Evolutionary conservation across 2,329 filamentous ascomycete genomes (phyloP).

Genomic region (Stachybotrys elegans): DNA sequence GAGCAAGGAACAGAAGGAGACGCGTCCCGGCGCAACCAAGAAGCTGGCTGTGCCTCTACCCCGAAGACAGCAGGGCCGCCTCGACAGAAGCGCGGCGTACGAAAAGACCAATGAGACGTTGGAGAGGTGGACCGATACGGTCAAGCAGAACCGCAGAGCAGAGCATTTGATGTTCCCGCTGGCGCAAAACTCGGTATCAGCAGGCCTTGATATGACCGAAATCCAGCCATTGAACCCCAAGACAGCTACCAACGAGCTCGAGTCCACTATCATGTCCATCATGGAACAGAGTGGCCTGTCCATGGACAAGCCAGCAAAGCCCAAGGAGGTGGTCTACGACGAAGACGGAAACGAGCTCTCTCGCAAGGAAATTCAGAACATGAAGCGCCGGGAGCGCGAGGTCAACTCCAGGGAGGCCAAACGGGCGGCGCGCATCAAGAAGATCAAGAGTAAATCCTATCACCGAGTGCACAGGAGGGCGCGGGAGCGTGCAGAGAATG

Average conservation of each 20-base stretch:
- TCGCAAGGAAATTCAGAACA: slow-evolving; percentile 63
- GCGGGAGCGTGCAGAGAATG: slow-evolving; percentile 48
- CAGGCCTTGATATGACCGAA: slow-evolving; percentile 56
- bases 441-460: slow-evolving; percentile 97
- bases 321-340: slow-evolving; percentile 58
- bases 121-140: slow-evolving; percentile 87
- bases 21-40: slow-evolving; percentile 41
- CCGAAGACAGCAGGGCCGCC: slow-evolving; percentile 77
- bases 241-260: slow-evolving; percentile 71
- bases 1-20: slow-evolving; percentile 54
- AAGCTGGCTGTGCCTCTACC: slow-evolving; percentile 80
- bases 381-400: slow-evolving; percentile 76
- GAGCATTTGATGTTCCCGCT: slow-evolving; percentile 89
- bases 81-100: slow-evolving; percentile 79
- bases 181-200: slow-evolving; percentile 61
- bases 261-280: slow-evolving; percentile 80
- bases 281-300: slow-evolving; percentile 82
- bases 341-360: slow-evolving; percentile 69
- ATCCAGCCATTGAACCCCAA: slow-evolving; percentile 60
- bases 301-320: slow-evolving; percentile 37
- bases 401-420: slow-evolving; percentile 84
- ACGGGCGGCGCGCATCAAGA: slow-evolving; percentile 88
- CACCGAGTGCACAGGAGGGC: slow-evolving; percentile 85
- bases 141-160: slow-evolving; percentile 87
- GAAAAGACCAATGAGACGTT: slow-evolving; percentile 89